These are phyloP conservation scores for Ottelia alismoides DNA, from an alignment of 106 monocot genomes.

Conservation along the genomic window DNA sequence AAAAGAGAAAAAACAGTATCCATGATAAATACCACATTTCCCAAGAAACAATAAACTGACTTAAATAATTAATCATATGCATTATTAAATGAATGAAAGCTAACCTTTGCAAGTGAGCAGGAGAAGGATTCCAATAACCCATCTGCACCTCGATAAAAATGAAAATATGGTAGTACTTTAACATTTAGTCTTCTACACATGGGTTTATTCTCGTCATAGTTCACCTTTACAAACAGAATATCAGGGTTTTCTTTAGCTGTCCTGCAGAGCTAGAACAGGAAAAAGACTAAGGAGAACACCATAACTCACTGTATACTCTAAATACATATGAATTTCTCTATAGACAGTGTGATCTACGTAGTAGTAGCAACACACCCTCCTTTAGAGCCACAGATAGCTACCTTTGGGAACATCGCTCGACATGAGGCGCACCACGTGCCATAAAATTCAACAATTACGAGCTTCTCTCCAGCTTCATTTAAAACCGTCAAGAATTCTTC, in stretches of 20 bases:
- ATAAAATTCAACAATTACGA: conserved; percentile 95
- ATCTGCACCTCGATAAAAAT: conserved; percentile 12
- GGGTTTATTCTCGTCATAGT: conserved; percentile 6
- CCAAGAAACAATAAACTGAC: too few relatives aligned
- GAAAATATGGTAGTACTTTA: conserved; percentile 7
- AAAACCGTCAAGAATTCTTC: conserved; percentile 67
- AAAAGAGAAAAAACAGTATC: too few relatives aligned
- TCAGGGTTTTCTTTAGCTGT: conserved; percentile 4
- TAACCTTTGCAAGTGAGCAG: conserved; percentile 10
- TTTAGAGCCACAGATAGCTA: too few relatives aligned
- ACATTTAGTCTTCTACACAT: conserved; percentile 9
- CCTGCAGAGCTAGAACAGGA: conserved; percentile 5
- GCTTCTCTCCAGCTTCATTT: conserved; percentile 67
- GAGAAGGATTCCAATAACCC: conserved; percentile 3
- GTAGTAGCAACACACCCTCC: too few relatives aligned
- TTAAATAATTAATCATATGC: too few relatives aligned
- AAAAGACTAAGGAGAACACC: too few relatives aligned
- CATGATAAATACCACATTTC: too few relatives aligned
- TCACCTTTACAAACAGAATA: conserved; percentile 1
- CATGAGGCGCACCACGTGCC: conserved; percentile 99
- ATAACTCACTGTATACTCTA: too few relatives aligned
- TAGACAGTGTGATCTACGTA: background rate
- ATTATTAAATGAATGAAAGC: too few relatives aligned
- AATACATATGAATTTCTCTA: background rate
- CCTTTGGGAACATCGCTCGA: conserved; percentile 91